Evolutionary conservation across 75 land plant species (phyloP), one percentile per base, ranked within the genome.

Genomic region (Sequoia sempervirens): DNA sequence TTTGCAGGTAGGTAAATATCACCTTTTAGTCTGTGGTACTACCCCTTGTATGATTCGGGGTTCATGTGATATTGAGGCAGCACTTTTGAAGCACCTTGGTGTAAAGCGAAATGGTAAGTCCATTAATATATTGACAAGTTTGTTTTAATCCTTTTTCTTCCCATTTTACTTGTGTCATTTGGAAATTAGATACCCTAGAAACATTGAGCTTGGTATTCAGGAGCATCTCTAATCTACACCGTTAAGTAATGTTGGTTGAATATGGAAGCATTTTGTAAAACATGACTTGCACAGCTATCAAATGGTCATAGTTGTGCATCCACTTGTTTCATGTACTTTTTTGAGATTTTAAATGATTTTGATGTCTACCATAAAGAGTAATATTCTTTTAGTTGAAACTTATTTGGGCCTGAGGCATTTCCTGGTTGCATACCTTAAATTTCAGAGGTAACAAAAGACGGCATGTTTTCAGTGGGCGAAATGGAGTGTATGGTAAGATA

Each of bases 1-100:
- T 73, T 53, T 79, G 81, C 86, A 97, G 99, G 99, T 97, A 11
- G 99, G 99, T 18, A 96, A 93, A 83, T 97, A 94, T 86, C 99
- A 97, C 84, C 85, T 97, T 10, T 81, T 94, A 87, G 99, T 97
- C 41, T 97, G 99, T 91, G 99, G 99, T 26, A 97, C 99, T 80
- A 94, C 99, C 80, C 99, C 98, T 36, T 97, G 99, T 85, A 97
- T 96, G 98, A 89, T 97, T 64, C 91, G 99, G 81, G 99, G 99
- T 70, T 94, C 99, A 41, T 92, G 98, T 40, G 96, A 94, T 66
- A 96, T 97, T 84, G 98, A 97, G 88, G 94, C 80, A 40, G 95
- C 99, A 14, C 89, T 97, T 73, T 88, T 97, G 69, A 94, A 96
- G 85, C 98, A 97, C 82, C 87, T 97, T 32, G 94, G 95, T 85